Evolutionary conservation across 1,284 basidiomycete genomes (phyloP).

Genomic region (Tilletia setariae): DNA sequence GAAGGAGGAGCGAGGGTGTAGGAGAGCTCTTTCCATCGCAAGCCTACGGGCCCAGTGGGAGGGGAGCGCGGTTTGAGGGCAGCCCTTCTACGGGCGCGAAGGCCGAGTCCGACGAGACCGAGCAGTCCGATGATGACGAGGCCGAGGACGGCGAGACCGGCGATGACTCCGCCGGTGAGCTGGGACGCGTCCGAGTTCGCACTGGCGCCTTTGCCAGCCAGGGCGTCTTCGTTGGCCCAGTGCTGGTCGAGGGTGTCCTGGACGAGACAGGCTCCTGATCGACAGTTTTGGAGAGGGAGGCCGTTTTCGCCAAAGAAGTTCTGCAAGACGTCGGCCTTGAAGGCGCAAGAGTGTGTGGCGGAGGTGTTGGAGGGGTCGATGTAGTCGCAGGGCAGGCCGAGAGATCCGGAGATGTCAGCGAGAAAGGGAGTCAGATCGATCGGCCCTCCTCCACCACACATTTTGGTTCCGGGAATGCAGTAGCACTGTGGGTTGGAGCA

Average conservation of each 20-base stretch:
- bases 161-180: conserved; percentile 36
- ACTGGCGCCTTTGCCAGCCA: too few relatives aligned
- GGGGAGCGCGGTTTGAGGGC: conserved; percentile 21
- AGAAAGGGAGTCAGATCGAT: conserved; percentile 35
- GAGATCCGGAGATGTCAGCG: conserved; percentile 34
- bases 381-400: conserved; percentile 44
- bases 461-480: conserved; percentile 36
- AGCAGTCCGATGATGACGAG: conserved; percentile 27
- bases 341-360: conserved; percentile 30
- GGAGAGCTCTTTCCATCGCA: conserved; percentile 31
- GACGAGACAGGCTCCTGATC: conserved; percentile 35
- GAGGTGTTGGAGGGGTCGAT: conserved; percentile 29
- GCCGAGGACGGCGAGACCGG: conserved; percentile 35
- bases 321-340: conserved; percentile 31
- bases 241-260: conserved; percentile 30
- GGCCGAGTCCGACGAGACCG: conserved; percentile 25
- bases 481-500: conserved; percentile 38
- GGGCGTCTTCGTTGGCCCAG: conserved; percentile 23
- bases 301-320: conserved; percentile 35
- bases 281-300: conserved; percentile 33
- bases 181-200: conserved; percentile 6
- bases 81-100: conserved; percentile 28
- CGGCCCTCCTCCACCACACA: conserved; percentile 27
- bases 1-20: neutral
- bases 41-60: conserved; percentile 27